A percentile compares a stretch with the other conserved stretches of the same genome.
phyloP scores from a whole-genome alignment of 345 rosid genomes.

The Eucalyptus curtisii region DNA sequence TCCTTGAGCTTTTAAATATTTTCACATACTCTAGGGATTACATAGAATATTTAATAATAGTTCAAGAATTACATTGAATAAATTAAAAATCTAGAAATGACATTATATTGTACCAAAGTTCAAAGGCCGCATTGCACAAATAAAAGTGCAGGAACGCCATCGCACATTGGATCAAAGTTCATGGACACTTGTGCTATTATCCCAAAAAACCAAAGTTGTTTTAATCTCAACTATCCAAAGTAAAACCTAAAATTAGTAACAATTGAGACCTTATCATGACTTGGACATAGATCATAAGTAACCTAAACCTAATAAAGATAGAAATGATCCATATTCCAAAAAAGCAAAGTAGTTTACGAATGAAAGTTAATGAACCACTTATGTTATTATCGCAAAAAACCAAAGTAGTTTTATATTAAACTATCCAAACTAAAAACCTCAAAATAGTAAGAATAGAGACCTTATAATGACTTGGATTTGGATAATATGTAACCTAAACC shows the following conservation, averaged over 20 bases:
- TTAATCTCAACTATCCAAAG: background rate
- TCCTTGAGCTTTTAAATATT: background rate
- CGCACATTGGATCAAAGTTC: background rate
- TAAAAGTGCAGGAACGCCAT: background rate
- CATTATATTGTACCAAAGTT: too few relatives aligned
- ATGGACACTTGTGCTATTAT: too few relatives aligned
- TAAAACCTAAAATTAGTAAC: background rate
- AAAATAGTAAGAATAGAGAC: background rate
- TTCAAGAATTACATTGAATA: too few relatives aligned
- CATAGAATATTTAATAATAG: background rate
- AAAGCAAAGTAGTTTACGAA: too few relatives aligned
- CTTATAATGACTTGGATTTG: background rate
- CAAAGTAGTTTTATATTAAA: background rate
- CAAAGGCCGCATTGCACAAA: accelerated
- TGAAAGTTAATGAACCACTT: too few relatives aligned
- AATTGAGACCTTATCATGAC: background rate
- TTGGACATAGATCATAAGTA: background rate
- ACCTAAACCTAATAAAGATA: background rate
- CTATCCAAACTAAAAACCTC: background rate
- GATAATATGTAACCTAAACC: background rate
- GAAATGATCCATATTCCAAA: background rate
- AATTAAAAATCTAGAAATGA: background rate
- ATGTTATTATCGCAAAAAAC: too few relatives aligned
- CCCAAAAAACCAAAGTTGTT: background rate
- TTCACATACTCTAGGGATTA: background rate